Base-by-base conservation (phyloP, 2,329 filamentous ascomycete species). In the Phaeosphaeria sp. region DNA sequence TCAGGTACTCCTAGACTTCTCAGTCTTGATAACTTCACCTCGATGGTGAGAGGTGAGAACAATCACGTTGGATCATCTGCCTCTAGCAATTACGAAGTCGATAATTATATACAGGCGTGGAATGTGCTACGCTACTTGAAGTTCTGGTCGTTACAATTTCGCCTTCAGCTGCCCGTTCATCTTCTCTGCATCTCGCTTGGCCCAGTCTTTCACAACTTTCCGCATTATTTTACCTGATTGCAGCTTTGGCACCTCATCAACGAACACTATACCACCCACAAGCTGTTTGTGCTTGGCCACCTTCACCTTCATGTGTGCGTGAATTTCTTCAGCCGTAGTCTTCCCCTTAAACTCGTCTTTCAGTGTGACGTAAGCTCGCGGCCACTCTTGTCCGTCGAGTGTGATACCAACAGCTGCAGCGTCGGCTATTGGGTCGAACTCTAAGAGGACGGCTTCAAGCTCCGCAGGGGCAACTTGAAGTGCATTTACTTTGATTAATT, bases 181-280 rank as follows among this genome's bases (percentile, higher is more conserved):
- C 42, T 63, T 70, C 49, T 76, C 65, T 1, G 80, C 81, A 71
- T 87, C 85, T 56, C 76, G 76, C 74, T 84, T 86, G 6, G 84
- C 81, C 84, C 84, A 86, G 44, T 86, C 83, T 63, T 82, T 81
- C 76, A 87, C 77, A 6, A 82, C 69, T 64, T 86, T 86, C 49
- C 84, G 77, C 69, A 84, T 79, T 50, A 87, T 86, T 78, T 87
- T 88, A 8, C 85, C 85, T 57, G 81, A 84, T 13, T 82, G 80
- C 46, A 86, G 73, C 69, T 86, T 86, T 0, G 85, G 85, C 52
- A 87, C 81, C 60, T 83, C 82, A 49, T 86, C 81, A 6, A 87
- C 79, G 58, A 87, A 86, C 24, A 80, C 75, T 25, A 86, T 79
- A 3, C 84, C 83, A 2, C 83, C 84, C 1, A 77, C 78, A 1